These are phyloP conservation scores for Fremontodendron californicum DNA, from an alignment of 345 rosid species.

Conservation along the genomic window DNA sequence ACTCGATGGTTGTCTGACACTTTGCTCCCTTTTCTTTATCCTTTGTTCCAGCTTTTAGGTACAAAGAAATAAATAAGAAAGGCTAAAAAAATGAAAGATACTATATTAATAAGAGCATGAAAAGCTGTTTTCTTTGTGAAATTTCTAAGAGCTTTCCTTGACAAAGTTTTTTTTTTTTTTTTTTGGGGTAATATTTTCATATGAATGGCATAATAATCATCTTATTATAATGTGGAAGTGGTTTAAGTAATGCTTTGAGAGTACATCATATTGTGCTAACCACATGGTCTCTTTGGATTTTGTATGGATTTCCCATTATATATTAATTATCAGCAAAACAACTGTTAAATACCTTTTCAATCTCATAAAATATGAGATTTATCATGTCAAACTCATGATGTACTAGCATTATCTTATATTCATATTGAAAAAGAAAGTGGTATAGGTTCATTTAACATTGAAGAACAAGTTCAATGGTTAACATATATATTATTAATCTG, in stretches of 20 bases:
- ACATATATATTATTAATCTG: no score
- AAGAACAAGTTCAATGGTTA: no score
- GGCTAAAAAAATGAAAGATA: not conserved
- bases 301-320: not conserved
- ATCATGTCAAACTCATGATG: not conserved
- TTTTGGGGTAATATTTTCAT: no score
- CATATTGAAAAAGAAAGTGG: not conserved
- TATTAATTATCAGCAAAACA: not conserved
- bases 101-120: not conserved
- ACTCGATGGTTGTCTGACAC: not conserved
- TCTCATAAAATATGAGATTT: not conserved
- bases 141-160: not conserved
- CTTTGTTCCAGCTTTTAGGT: conserved; percentile 1
- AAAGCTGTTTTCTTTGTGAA: not conserved
- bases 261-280: not conserved
- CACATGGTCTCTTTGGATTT: not conserved
- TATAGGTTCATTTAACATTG: no score
- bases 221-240: not conserved
- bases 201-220: not conserved
- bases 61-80: not conserved
- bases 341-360: not conserved
- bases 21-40: not conserved
- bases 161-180: not conserved
- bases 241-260: not conserved
- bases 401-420: not conserved